Evolutionary conservation across 2,329 filamentous ascomycete genomes (phyloP), one percentile per base, ranked within the genome.

Genomic region (Xylariaceae sp.): DNA sequence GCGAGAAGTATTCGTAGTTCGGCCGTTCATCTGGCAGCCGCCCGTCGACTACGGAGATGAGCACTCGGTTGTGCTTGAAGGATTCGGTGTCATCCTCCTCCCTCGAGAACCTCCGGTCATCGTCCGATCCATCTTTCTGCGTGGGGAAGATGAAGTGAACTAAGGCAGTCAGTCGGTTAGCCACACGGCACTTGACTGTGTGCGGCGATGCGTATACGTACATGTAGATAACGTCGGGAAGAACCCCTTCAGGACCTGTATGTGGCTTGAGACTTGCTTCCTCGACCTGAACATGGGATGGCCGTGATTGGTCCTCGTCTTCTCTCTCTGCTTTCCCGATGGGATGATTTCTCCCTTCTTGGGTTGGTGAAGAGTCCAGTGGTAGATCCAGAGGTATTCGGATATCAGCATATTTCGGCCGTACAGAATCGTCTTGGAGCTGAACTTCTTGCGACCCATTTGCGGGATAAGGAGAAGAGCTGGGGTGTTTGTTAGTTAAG

Each of bases 321-420:
- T 57, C 38, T 60, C 59, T 35, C 58, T 52, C 45, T 69, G 65
- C 57, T 73, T 70, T 41, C 70, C 59, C 44, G 69, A 66, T 3
- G 70, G 68, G 29, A 64, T 60, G 4, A 42, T 34, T 33, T 61
- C 60, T 3, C 70, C 71, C 11, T 57, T 52, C 31, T 50, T 47
- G 3, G 69, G 63, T 19, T 68, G 64, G 42, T 75, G 62, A 21
- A 61, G 58, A 21, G 61, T 59, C 55, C 64, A 65, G 50, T 69
- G 69, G 8, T 69, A 66, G 43, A 74, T 69, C 71, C 71, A 83
- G 31, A 84, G 70, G 59, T 83, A 84, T 59, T 81, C 77, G 53
- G 72, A 75, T 52, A 85, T 83, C 40, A 85, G 68, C 72, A 83
- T 81, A 61, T 85, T 85, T 34, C 81, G 75, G 4, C 81, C 80